phyloP scores from a whole-genome alignment of 1,284 basidiomycete genomes.

The Malassezia cuniculi region DNA sequence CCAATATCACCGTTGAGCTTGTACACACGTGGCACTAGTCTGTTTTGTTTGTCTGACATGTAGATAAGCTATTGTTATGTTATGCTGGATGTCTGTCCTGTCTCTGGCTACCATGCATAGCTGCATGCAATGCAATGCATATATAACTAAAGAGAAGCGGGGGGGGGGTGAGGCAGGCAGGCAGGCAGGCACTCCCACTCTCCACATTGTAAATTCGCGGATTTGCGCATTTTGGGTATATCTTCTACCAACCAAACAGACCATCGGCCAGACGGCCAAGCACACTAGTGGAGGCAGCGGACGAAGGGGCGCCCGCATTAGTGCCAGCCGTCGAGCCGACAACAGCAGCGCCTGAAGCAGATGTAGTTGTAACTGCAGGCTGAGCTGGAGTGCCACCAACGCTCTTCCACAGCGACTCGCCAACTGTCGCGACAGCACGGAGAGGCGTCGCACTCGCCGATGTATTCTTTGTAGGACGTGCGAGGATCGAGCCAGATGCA shows the following conservation, averaged over 20 bases:
- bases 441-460: conserved; percentile 4
- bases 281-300: conserved; percentile 9
- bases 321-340: neutral
- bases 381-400: conserved; percentile 1
- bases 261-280: conserved; percentile 29
- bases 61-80: too few relatives aligned
- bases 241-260: conserved; percentile 29
- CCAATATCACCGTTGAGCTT: too few relatives aligned
- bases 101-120: too few relatives aligned
- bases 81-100: too few relatives aligned
- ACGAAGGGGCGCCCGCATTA: conserved; percentile 3
- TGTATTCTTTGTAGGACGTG: neutral
- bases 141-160: neutral
- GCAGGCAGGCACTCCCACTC: neutral
- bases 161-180: neutral
- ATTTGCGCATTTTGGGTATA: neutral
- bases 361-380: too few relatives aligned
- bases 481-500: conserved; percentile 4
- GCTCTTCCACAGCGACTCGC: conserved; percentile 17
- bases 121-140: neutral
- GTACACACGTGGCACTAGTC: too few relatives aligned
- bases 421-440: conserved; percentile 1
- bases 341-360: too few relatives aligned
- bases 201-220: neutral
- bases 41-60: too few relatives aligned